Conservation (phyloP, 2,329 filamentous ascomycete species). For the Epichloe typhina region DNA sequence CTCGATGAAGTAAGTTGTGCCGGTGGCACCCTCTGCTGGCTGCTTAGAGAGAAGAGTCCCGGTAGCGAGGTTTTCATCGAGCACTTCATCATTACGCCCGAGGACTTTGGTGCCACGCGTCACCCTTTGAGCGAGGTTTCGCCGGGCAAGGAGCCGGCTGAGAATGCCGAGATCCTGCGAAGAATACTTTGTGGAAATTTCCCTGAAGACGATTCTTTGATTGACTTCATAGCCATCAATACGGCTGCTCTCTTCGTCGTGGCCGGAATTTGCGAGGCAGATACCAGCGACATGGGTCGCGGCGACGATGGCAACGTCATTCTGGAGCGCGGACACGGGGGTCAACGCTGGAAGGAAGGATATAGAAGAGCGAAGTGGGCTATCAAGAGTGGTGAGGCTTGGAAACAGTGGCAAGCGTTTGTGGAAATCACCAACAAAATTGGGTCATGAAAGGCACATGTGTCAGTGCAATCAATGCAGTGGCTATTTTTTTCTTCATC, state of each 20-base stretch:
- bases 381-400: constrained; percentile 73
- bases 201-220: constrained; percentile 63
- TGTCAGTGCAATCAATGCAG: neutral
- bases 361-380: constrained; percentile 79
- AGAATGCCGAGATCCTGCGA: constrained; percentile 78
- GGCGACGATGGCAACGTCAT: constrained; percentile 74
- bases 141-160: constrained; percentile 69
- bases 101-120: constrained; percentile 71
- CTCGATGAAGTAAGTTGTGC: constrained; percentile 93
- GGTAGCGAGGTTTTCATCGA: constrained; percentile 43
- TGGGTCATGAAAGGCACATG: constrained; percentile 6
- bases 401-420: constrained; percentile 70
- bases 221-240: constrained; percentile 92
- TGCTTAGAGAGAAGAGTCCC: constrained; percentile 40
- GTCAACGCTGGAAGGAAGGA: constrained; percentile 89
- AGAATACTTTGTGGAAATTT: constrained; percentile 64
- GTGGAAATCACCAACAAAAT: constrained; percentile 64
- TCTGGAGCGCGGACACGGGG: constrained; percentile 69
- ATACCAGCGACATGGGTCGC: constrained; percentile 64
- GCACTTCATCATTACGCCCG: constrained; percentile 64
- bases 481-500: neutral
- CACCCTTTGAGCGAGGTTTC: constrained; percentile 70
- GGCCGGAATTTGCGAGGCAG: constrained; percentile 74
- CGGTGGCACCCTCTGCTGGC: constrained; percentile 81
- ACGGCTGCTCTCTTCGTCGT: constrained; percentile 78